Conservation (phyloP, 1,284 basidiomycete genomes). For the Pseudozyma hubeiensis region DNA sequence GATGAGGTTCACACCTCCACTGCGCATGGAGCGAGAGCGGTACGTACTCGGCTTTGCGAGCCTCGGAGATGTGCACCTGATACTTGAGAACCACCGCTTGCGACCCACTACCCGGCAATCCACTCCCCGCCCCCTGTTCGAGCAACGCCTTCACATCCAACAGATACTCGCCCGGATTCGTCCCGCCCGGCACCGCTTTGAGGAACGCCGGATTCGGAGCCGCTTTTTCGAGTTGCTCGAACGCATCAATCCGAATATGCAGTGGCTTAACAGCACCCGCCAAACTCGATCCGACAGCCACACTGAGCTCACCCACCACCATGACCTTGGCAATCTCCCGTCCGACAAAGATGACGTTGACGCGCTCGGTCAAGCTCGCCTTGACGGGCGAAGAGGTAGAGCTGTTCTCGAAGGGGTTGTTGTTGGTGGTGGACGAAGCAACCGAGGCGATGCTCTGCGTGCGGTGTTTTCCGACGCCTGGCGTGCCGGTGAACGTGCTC, state of each 20-base stretch:
- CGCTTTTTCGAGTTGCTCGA: conserved; percentile 72
- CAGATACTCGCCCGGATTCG: conserved; percentile 70
- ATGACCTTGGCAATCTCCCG: conserved; percentile 70
- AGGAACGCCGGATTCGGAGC: conserved; percentile 72
- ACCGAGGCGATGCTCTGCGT: conserved; percentile 57
- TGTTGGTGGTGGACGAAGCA: conserved; percentile 33
- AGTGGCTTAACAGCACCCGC: conserved; percentile 22
- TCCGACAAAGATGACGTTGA: conserved; percentile 71
- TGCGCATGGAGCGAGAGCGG: conserved; percentile 71
- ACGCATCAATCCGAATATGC: conserved; percentile 70
- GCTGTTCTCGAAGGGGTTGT: conserved; percentile 52
- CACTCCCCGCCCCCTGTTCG: conserved; percentile 32
- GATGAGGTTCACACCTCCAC: conserved; percentile 72
- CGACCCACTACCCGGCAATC: conserved; percentile 38
- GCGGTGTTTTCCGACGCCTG: conserved; percentile 46
- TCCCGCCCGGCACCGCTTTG: conserved; percentile 67
- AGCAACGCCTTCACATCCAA: conserved; percentile 70
- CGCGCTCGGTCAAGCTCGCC: conserved; percentile 71
- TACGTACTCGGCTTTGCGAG: conserved; percentile 63
- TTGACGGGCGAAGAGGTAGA: conserved; percentile 23
- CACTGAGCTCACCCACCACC: conserved; percentile 72
- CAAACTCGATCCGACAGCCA: conserved; percentile 30
- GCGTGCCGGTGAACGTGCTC: conserved; percentile 38
- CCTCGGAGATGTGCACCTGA: conserved; percentile 70
- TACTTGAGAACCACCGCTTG: conserved; percentile 72